Base-by-base conservation (phyloP, 2,329 filamentous ascomycete genomes). In the Trichoderma sp. region DNA sequence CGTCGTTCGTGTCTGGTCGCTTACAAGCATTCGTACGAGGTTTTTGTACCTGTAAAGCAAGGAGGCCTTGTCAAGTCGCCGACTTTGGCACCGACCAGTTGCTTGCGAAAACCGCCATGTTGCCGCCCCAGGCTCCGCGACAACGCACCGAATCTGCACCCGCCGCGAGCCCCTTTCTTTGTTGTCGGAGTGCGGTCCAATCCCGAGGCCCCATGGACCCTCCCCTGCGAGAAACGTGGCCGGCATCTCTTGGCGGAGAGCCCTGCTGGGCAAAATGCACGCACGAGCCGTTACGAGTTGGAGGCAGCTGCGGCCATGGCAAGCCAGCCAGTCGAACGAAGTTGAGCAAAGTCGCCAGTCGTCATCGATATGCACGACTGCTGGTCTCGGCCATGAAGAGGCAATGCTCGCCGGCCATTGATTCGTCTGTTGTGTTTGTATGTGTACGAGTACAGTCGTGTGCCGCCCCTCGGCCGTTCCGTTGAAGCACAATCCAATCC, bases 171-270 rank as follows among this genome's bases (percentile, higher is more conserved):
- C 68, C 68, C 68, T 71, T 71, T 71, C 59, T 71, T 35, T 50
- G 56, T 35, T 31, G 35, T 73, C 69, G 69, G 69, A 65, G 60
- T 35, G 60, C 60, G 68, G 60, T 62, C 69, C 69, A 73, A 64
- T 73, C 69, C 60, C 69, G 69, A 73, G 16, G 31, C 69, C 60
- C 69, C 69, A 56, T 65, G 21, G 45, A 50, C 41, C 69, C 41
- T 73, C 59, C 69, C 69, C 69, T 63, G 60, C 59, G 59, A 63
- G 60, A 73, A 73, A 73, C 69, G 69, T 73, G 69, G 69, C 69
- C 60, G 60, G 60, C 69, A 65, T 73, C 69, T 73, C 69, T 73
- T 73, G 69, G 69, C 69, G 69, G 69, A 73, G 69, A 73, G 59
- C 41, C 60, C 69, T 73, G 69, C 60, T 65, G 69, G 41, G 60